Conservation (phyloP, 176 grass and related monocot genomes). For the Cenchrus purpureus region DNA sequence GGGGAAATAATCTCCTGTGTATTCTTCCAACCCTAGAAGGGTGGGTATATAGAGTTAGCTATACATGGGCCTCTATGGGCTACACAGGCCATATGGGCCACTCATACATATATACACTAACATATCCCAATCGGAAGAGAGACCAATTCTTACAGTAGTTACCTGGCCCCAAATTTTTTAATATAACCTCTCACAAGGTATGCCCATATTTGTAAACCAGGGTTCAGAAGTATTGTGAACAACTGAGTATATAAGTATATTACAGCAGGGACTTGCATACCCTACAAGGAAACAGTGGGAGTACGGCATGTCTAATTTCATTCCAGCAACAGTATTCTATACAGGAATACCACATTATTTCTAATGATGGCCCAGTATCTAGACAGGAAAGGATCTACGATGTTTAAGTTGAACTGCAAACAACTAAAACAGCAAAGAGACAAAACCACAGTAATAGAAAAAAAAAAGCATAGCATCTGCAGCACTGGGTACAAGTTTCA, state of each 20-base stretch:
- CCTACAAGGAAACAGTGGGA: neutral
- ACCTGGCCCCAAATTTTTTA: neutral
- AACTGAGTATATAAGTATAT: neutral
- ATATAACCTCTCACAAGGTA: neutral
- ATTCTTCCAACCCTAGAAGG: no score
- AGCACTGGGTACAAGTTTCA: neutral
- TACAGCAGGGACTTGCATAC: neutral
- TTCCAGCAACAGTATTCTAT: neutral
- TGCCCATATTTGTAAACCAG: neutral
- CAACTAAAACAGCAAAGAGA: neutral
- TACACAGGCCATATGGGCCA: no score
- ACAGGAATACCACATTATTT: neutral
- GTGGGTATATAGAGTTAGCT: no score
- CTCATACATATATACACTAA: no score
- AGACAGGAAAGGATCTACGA: neutral
- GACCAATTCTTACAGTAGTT: neutral
- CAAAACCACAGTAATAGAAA: neutral
- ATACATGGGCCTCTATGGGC: no score
- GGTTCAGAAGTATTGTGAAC: neutral
- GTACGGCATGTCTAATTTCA: no score
- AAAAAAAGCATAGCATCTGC: neutral
- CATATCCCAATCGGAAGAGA: neutral
- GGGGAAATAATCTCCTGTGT: no score
- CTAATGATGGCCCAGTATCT: conserved; percentile 4
- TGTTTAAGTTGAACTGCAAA: neutral